Evolutionary conservation across 2,329 filamentous ascomycete species (phyloP).

Genomic region (Neoascochyta sp.): DNA sequence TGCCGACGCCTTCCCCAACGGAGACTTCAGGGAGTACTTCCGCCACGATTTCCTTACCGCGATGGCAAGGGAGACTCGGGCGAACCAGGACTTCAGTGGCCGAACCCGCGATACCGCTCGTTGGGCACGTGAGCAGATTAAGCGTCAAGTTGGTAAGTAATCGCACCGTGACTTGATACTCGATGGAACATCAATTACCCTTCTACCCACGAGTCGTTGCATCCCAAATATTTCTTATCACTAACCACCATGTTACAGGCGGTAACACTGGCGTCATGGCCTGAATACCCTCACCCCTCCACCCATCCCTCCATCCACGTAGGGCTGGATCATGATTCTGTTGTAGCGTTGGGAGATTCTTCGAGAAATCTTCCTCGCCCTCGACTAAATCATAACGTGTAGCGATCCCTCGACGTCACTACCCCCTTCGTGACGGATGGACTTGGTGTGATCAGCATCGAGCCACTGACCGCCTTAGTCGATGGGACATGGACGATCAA

Average conservation of each 20-base stretch:
- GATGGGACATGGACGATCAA: no score
- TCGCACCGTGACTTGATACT: conserved; percentile 1
- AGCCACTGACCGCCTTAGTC: no score
- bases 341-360: conserved; percentile 14
- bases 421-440: background rate
- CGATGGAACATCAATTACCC: conserved; percentile 1
- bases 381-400: conserved; percentile 14
- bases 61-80: conserved; percentile 88
- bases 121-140: conserved; percentile 97
- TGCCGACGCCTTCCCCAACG: conserved; percentile 87
- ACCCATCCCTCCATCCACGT: conserved; percentile 10
- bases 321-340: conserved; percentile 11
- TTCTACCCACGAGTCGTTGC: conserved; percentile 1
- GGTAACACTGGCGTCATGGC: conserved; percentile 37
- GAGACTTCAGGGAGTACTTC: conserved; percentile 80
- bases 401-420: conserved; percentile 1
- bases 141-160: conserved; percentile 66
- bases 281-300: conserved; percentile 17
- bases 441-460: background rate
- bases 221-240: conserved; percentile 14
- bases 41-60: conserved; percentile 84
- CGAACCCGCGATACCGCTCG: conserved; percentile 92
- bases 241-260: conserved; percentile 26
- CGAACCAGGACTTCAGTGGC: conserved; percentile 77
- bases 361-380: conserved; percentile 5